Base-by-base conservation (phyloP, 495 filamentous ascomycete genomes). In the Penicillium flavigenum region DNA sequence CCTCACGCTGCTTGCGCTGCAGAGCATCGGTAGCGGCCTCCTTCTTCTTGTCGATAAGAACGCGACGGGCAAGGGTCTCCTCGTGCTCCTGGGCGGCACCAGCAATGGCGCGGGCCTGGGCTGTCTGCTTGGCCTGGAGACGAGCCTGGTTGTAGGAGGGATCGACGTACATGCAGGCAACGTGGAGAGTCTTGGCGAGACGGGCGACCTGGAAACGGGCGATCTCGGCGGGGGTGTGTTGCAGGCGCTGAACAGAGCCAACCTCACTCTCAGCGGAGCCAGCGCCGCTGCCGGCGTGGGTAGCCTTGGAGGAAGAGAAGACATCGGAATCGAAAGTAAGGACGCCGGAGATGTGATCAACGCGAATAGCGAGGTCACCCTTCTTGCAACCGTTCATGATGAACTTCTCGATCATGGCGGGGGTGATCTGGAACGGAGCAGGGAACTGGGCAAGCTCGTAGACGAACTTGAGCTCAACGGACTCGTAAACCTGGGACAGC, bases 331-430 rank as follows among this genome's bases (percentile, higher is more conserved):
- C 94, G 64, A 98, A 98, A 65, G 91, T 97, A 48, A 98, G 84
- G 47, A 96, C 86, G 51, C 95, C 91, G 26, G 91, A 89, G 58
- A 90, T 90, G 72, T 98, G 94, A 66, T 98, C 89, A 66, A 98
- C 89, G 56, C 94, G 92, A 67, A 98, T 96, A 43, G 94, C 88
- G 47, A 98, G 83, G 64, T 98, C 95, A 31, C 94, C 94, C 82
- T 98, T 98, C 84, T 98, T 98, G 83, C 94, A 97, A 58, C 94
- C 94, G 75, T 98, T 98, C 94, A 98, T 98, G 81, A 98, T 97
- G 82, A 98, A 98, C 78, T 98, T 98, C 79, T 98, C 94, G 57
- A 98, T 96, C 59, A 89, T 96, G 62, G 85, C 86, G 39, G 89
- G 87, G 60, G 82, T 88, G 62, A 98, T 91, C 77, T 96, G 88